A percentile compares a stretch with the other conserved stretches of the same genome.
These are phyloP conservation scores for Aureobasidium uvarum DNA, from an alignment of 2,329 filamentous ascomycete species.

Conservation along the genomic window DNA sequence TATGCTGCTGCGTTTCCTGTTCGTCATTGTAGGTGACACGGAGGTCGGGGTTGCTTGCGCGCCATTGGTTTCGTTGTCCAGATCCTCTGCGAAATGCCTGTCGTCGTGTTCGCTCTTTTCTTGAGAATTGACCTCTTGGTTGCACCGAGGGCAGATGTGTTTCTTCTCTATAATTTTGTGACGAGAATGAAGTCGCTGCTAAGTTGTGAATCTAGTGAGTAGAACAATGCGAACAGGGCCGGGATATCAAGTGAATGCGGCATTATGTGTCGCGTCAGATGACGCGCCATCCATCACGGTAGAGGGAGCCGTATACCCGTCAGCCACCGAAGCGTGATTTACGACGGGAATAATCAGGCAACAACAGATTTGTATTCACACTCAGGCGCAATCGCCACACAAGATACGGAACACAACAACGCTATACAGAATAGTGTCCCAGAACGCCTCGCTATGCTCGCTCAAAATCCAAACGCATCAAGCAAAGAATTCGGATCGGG, in stretches of 20 bases:
- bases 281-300: background rate
- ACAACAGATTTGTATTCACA: background rate
- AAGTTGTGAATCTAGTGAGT: background rate
- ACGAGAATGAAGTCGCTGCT: background rate
- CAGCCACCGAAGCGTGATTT: slow-evolving; percentile 2
- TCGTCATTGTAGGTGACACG: background rate
- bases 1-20: background rate
- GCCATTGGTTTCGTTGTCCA: slow-evolving; percentile 55
- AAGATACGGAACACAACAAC: background rate
- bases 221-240: background rate
- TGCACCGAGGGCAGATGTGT: slow-evolving; percentile 6
- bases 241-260: background rate
- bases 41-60: background rate
- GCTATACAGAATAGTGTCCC: background rate
- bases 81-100: slow-evolving; percentile 85
- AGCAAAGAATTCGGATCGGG: slow-evolving; percentile 86
- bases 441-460: slow-evolving; percentile 7
- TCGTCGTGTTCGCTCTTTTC: slow-evolving; percentile 73
- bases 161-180: slow-evolving; percentile 2
- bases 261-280: slow-evolving; percentile 8
- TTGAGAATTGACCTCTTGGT: background rate
- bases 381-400: background rate
- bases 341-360: background rate
- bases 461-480: slow-evolving; percentile 87
- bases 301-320: background rate